These are phyloP conservation scores for Aspergillus sp. DNA, from an alignment of 2,329 filamentous ascomycete species.

Conservation along the genomic window DNA sequence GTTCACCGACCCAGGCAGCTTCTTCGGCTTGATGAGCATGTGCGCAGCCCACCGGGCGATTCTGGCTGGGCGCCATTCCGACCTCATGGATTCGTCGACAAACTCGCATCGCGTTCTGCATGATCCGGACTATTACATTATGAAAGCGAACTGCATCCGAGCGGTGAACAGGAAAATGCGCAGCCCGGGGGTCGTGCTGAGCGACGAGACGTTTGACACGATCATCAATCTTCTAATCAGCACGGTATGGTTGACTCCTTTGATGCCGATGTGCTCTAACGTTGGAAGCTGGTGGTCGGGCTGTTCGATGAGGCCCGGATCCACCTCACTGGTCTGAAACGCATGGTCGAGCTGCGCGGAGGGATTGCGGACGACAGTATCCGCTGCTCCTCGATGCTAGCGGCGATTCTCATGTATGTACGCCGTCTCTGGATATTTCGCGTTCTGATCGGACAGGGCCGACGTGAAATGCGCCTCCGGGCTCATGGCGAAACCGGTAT, in stretches of 20 bases:
- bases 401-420: slow-evolving; percentile 22
- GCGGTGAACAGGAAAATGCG: slow-evolving; percentile 25
- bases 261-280: slow-evolving; percentile 5
- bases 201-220: slow-evolving; percentile 27
- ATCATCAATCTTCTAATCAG: slow-evolving; percentile 30
- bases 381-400: slow-evolving; percentile 14
- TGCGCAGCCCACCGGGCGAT: slow-evolving; percentile 31
- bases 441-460: slow-evolving; percentile 14
- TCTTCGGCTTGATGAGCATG: slow-evolving; percentile 32
- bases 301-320: slow-evolving; percentile 30
- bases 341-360: slow-evolving; percentile 30
- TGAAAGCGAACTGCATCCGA: slow-evolving; percentile 28
- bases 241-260: slow-evolving; percentile 17
- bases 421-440: background rate
- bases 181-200: slow-evolving; percentile 18
- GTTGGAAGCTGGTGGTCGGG: slow-evolving; percentile 25
- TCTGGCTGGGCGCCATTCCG: slow-evolving; percentile 17
- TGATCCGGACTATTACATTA: slow-evolving; percentile 30
- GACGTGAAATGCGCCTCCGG: slow-evolving; percentile 28
- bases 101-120: slow-evolving; percentile 13
- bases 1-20: slow-evolving; percentile 27
- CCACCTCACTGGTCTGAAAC: slow-evolving; percentile 29
- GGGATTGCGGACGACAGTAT: slow-evolving; percentile 20
- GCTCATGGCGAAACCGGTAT: slow-evolving; percentile 24
- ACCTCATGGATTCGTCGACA: slow-evolving; percentile 10